These are phyloP conservation scores for Staphylotrichum longicolle DNA, from an alignment of 495 filamentous ascomycete genomes.

Conservation along the genomic window DNA sequence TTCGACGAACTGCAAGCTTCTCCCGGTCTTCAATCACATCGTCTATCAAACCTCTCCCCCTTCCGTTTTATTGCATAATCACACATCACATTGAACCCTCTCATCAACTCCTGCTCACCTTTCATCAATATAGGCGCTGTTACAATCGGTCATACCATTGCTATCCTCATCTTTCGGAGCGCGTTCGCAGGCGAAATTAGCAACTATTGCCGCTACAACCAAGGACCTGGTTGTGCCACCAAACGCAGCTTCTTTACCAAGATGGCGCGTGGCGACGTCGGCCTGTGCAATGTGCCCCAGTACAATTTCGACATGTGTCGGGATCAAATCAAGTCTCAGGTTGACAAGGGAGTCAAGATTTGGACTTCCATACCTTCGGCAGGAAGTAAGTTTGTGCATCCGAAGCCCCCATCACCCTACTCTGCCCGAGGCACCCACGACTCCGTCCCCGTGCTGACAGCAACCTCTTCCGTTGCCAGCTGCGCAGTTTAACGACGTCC, in stretches of 20 bases:
- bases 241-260: constrained; percentile 14
- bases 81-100: too few relatives aligned
- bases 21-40: too few relatives aligned
- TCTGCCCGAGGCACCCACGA: background rate
- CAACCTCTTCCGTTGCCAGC: background rate
- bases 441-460: background rate
- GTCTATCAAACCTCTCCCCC: too few relatives aligned
- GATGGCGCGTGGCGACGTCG: constrained; percentile 13
- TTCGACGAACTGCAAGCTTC: too few relatives aligned
- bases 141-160: too few relatives aligned
- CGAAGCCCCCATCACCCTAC: background rate
- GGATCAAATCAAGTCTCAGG: constrained; percentile 15
- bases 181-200: background rate
- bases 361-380: constrained; percentile 11
- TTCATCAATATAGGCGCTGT: too few relatives aligned
- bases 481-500: constrained; percentile 22
- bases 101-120: too few relatives aligned
- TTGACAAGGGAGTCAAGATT: constrained; percentile 9
- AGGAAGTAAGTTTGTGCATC: constrained; percentile 10
- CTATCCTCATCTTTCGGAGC: too few relatives aligned
- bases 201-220: background rate
- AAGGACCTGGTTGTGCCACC: constrained; percentile 6
- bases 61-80: too few relatives aligned
- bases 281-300: constrained; percentile 20
- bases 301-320: constrained; percentile 24